These are phyloP conservation scores for Raphanus hybrid DNA, from an alignment of 441 rosid species.

Conservation along the genomic window DNA sequence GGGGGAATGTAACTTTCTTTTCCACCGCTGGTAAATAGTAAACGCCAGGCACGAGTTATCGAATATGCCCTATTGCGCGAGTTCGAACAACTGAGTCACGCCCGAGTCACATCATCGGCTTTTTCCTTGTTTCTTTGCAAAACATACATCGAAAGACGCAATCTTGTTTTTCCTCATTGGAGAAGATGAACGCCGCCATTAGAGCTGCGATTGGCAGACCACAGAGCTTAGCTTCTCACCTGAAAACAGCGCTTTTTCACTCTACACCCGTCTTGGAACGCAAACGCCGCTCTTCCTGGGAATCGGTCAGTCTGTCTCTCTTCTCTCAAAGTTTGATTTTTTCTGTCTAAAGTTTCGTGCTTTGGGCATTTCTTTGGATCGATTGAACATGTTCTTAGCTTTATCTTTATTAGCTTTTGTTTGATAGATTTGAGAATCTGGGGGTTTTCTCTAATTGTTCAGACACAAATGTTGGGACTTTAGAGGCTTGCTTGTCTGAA, in stretches of 20 bases:
- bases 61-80: conserved; percentile 6
- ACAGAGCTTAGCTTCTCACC: conserved; percentile 43
- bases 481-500: background rate
- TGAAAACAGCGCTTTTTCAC: conserved; percentile 64
- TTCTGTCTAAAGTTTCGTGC: background rate
- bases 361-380: conserved; percentile 6
- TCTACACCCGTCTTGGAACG: conserved; percentile 77
- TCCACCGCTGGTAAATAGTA: conserved; percentile 18
- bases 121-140: background rate
- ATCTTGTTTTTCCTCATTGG: conserved; percentile 16
- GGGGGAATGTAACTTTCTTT: background rate
- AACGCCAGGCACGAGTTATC: background rate
- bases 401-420: background rate
- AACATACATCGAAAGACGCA: conserved; percentile 34
- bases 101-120: conserved; percentile 25
- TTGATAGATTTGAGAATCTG: background rate
- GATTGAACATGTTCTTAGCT: background rate
- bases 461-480: conserved; percentile 14
- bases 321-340: background rate
- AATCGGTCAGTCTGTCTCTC: conserved; percentile 56
- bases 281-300: conserved; percentile 68
- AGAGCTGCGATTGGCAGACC: conserved; percentile 55
- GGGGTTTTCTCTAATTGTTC: background rate
- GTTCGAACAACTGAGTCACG: conserved; percentile 9
- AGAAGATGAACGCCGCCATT: conserved; percentile 51